These are phyloP conservation scores for Smittium culicis DNA, from an alignment of 371 early-diverging fungal species.

Conservation along the genomic window DNA sequence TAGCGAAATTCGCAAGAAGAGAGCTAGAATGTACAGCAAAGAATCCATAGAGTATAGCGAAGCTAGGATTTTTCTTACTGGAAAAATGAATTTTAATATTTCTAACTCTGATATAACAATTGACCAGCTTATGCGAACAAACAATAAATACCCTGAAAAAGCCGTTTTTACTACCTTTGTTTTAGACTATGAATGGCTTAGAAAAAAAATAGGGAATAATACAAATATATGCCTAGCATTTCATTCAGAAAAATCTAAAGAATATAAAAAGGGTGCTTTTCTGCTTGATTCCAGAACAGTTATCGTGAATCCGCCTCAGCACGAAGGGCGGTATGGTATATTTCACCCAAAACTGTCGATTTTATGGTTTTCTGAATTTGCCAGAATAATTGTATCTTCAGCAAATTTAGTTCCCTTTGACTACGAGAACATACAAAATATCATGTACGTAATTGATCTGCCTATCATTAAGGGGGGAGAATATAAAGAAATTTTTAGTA, in stretches of 20 bases:
- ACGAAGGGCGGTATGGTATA: constrained; percentile 14
- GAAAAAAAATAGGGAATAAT: background rate
- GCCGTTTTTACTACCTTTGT: constrained; percentile 27
- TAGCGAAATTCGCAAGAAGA: background rate
- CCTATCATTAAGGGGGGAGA: background rate
- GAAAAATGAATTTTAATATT: background rate
- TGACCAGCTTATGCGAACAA: background rate
- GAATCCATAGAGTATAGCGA: background rate
- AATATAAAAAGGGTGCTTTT: background rate
- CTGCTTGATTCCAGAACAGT: constrained; percentile 13
- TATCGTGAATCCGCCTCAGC: constrained; percentile 17
- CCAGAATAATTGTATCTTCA: constrained; percentile 21
- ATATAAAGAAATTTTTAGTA: too few relatives aligned
- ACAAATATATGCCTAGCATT: constrained; percentile 4
- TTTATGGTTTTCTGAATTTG: constrained; percentile 18
- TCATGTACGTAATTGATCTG: constrained; percentile 26
- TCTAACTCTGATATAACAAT: background rate
- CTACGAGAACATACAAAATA: constrained; percentile 24
- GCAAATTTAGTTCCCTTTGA: constrained; percentile 25
- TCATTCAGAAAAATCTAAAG: constrained; percentile 14
- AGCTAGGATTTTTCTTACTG: background rate
- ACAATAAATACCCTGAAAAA: constrained; percentile 9
- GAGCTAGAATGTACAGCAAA: background rate
- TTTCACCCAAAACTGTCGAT: constrained; percentile 29
- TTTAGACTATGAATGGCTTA: constrained; percentile 23